Base-by-base conservation (phyloP, 2,329 filamentous ascomycete genomes). In the Neurospora sp. region DNA sequence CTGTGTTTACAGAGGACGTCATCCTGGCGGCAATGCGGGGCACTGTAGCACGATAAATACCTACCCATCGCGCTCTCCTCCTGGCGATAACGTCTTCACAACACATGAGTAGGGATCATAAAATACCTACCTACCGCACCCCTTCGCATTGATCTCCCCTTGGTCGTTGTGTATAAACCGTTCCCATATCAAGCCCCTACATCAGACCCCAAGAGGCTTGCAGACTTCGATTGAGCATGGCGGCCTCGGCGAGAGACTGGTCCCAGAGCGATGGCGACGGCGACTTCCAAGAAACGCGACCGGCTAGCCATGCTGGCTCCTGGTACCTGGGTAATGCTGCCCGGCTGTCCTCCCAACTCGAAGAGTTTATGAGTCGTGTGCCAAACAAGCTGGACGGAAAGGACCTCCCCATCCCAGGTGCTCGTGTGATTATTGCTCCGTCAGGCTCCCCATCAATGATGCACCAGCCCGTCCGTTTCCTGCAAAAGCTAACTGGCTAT, bases 341-440 rank as follows among this genome's bases (percentile, higher is more conserved):
- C 1, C 79, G 80, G n/a, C 87, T 98, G 67, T 86, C 86, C 3
- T 76, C 78, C 6, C 85, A 97, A 81, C 89, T 99, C 5, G 88
- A 96, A 70, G 80, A 81, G 67, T 97, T 89, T 85, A 85, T 98
- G n/a, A 82, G 82, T 43, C 82, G 86, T 43, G 94, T 97, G 8
- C 91, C 92, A 2, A 79, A 83, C 67, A 84, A 85, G 1, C 81
- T 96, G 52, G 84, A 90, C 39, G 88, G 86, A 65, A 81, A 73
- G 77, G 76, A 70, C 6, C 76, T 97, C 70, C 96, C 95, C 3
- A 83, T 94, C 1, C 79, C 88, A 1, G 89, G 89, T 39, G 94
- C 94, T 5, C 88, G 93, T 79, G 85, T 96, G 15, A 90, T 99
- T 69, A 97, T 99, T 78, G 93, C 93, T 72, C 96, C 96, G 95